phyloP scores from a whole-genome alignment of 306 rosid species.

The Dryas alaskensis region DNA sequence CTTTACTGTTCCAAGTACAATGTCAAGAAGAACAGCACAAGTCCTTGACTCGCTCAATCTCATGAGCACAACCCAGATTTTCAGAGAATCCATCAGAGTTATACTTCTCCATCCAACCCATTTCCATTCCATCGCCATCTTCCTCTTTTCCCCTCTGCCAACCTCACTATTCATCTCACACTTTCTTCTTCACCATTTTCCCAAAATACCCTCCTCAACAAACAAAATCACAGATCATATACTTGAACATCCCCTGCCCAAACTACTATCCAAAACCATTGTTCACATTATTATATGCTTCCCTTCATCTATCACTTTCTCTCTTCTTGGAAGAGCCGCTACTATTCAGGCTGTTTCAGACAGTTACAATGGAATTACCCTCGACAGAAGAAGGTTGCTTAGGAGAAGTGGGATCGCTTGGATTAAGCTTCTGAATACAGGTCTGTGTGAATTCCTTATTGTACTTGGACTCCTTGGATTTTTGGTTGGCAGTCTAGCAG shows the following conservation, averaged over 20 bases:
- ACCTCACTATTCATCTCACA: constrained; percentile 31
- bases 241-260: constrained; percentile 17
- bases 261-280: constrained; percentile 11
- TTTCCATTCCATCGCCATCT: constrained; percentile 31
- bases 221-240: constrained; percentile 12
- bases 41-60: constrained; percentile 12
- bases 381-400: constrained; percentile 28
- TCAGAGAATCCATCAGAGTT: constrained; percentile 30
- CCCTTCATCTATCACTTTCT: constrained; percentile 31
- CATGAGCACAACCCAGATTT: constrained; percentile 24
- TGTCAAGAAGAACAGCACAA: constrained; percentile 28
- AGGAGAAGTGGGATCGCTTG: constrained; percentile 30
- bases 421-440: constrained; percentile 31
- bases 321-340: constrained; percentile 32
- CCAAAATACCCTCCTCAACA: constrained; percentile 23
- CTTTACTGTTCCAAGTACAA: not conserved
- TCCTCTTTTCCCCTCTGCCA: constrained; percentile 33
- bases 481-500: constrained; percentile 9
- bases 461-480: constrained; percentile 23
- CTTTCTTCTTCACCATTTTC: constrained; percentile 30
- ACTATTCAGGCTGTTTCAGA: constrained; percentile 32
- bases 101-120: constrained; percentile 30
- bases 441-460: constrained; percentile 22
- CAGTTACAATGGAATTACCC: constrained; percentile 19
- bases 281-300: constrained; percentile 26